These are phyloP conservation scores for Adansonia rubrostipa DNA, from an alignment of 441 rosid species.

Conservation along the genomic window DNA sequence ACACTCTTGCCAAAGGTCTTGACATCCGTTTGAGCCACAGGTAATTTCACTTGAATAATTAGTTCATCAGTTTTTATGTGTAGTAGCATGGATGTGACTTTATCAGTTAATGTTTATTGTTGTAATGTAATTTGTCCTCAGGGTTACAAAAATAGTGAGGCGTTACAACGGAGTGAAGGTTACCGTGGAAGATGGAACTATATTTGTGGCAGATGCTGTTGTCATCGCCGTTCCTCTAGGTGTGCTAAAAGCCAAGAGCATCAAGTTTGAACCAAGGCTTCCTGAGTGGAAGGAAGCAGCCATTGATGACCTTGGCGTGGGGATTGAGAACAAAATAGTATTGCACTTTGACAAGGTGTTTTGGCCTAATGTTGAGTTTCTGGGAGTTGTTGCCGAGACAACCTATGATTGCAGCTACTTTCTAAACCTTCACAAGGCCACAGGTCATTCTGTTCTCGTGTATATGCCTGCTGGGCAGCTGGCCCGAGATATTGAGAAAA, in stretches of 20 bases:
- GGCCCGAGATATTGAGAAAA: constrained; percentile 91
- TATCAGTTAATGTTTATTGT: not conserved
- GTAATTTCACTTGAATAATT: constrained; percentile 38
- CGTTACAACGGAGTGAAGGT: constrained; percentile 78
- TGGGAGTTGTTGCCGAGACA: constrained; percentile 93
- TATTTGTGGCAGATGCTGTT: constrained; percentile 84
- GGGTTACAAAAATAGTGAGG: constrained; percentile 73
- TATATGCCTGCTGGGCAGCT: constrained; percentile 99
- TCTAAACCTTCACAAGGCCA: constrained; percentile 94
- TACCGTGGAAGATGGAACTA: constrained; percentile 70
- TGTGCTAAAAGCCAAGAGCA: constrained; percentile 70
- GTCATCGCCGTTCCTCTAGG: constrained; percentile 86
- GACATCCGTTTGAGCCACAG: constrained; percentile 80
- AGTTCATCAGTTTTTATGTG: not conserved
- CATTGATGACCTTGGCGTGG: constrained; percentile 85
- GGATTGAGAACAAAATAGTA: constrained; percentile 88
- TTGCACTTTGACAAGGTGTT: constrained; percentile 85
- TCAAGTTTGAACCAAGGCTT: constrained; percentile 82
- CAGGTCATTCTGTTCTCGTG: constrained; percentile 81
- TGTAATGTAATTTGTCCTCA: constrained; percentile 29
- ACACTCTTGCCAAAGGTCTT: constrained; percentile 94
- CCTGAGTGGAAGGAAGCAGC: constrained; percentile 95
- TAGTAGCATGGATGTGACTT: constrained; percentile 15
- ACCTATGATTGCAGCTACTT: constrained; percentile 94
- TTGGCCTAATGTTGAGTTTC: constrained; percentile 97